phyloP scores from a whole-genome alignment of 306 rosid genomes.

The Erythrophleum fordii region DNA sequence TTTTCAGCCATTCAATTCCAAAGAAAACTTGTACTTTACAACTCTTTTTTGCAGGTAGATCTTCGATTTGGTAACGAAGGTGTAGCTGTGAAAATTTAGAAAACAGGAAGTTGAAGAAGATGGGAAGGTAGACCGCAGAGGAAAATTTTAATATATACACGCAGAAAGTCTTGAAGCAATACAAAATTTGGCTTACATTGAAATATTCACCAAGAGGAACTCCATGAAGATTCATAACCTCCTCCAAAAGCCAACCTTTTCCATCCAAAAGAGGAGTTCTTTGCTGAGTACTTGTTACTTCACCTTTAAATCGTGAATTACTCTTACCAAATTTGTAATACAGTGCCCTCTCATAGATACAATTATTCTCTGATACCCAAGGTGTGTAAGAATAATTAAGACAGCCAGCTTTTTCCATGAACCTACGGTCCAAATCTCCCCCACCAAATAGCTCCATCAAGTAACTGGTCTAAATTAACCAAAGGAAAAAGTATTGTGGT shows the following conservation, averaged over 20 bases:
- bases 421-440: constrained; percentile 72
- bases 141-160: neutral
- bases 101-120: constrained; percentile 2
- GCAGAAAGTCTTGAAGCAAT: constrained; percentile 8
- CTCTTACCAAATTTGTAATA: constrained; percentile 76
- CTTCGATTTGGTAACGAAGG: constrained; percentile 80
- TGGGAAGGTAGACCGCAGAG: neutral
- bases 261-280: constrained; percentile 52
- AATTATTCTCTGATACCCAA: constrained; percentile 86
- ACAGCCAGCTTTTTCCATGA: constrained; percentile 88
- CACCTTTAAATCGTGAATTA: constrained; percentile 72
- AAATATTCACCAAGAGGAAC: constrained; percentile 86
- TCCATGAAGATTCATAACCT: constrained; percentile 87
- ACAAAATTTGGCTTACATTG: constrained; percentile 57
- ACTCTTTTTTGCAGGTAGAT: constrained; percentile 53
- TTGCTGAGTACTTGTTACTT: constrained; percentile 87
- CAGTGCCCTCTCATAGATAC: constrained; percentile 70
- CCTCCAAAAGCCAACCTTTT: constrained; percentile 84
- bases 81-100: constrained; percentile 72
- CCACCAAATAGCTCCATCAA: constrained; percentile 80
- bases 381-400: constrained; percentile 75
- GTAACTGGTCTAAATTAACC: constrained; percentile 62
- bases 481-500: constrained; percentile 37
- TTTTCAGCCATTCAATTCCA: constrained; percentile 93
- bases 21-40: constrained; percentile 69